Base-by-base conservation (phyloP, 139 green algal genomes). In the Pleodorina starrii region DNA sequence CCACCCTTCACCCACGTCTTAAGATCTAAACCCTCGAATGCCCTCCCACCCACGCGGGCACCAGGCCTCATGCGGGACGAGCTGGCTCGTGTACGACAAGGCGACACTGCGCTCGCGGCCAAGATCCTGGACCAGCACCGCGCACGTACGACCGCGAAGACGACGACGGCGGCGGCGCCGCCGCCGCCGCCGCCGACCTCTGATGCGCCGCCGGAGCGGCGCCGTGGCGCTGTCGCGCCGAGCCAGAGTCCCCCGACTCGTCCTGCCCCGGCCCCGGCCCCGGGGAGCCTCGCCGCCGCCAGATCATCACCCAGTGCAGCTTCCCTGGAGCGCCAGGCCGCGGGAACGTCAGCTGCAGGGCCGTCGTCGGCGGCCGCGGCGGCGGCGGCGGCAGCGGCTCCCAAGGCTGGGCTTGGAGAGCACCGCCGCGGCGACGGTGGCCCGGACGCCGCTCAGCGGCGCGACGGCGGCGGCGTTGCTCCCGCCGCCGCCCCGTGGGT, bases 31-130 rank as follows among this genome's bases (percentile, higher is more conserved):
- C 14, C 50, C 17, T 60, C 50, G 14, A 25, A 60, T 17, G 14
- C 50, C 50, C 17, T 17, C 50, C 17, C 50, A 17, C 50, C 17
- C 14, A 60, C 50, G 50, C 17, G 50, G 9, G 25, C 54, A 66
- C 2, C 48, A 88, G 82, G 44, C 21, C 35, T 88, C 32, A 43
- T 88, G 32, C 21, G 29, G 10, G n/a, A 50, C 21, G 82, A 88
- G 82, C 60, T 88, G 32, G 14, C 1, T 3, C 66, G 44, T 6
- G 82, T 88, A 38, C 82, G 82, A 44, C 63, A 51, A 1, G 82
- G 82, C 9, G 82, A 88, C 43, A 17, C 42, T 16, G 14, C 6
- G 1, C 82, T 88, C n/a, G 82, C 82, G 5, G 16, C 29, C 2
- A 57, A 54, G 23, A 50, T 88, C 32, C 35, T 88, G 66, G 32